Evolutionary conservation across 2,329 filamentous ascomycete genomes (phyloP).

Genomic region (Pezicula carpinea): DNA sequence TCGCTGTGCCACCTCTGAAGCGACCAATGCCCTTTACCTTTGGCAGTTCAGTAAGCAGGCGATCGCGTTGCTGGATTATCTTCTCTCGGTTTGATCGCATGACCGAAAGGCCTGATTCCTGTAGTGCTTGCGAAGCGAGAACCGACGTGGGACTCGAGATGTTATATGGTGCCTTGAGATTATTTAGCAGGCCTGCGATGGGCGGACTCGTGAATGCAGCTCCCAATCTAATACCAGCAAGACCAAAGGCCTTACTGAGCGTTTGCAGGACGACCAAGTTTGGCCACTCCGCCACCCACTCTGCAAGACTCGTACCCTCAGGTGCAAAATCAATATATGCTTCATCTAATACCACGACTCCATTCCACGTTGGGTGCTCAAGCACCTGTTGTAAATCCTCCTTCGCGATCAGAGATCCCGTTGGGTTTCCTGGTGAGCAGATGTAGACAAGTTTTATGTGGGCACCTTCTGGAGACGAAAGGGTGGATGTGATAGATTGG

Average conservation of each 20-base stretch:
- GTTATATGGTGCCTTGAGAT: slow-evolving; percentile 94
- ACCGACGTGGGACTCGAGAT: slow-evolving; percentile 83
- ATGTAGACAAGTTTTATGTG: slow-evolving; percentile 86
- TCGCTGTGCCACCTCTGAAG: slow-evolving; percentile 72
- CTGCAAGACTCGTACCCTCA: slow-evolving; percentile 73
- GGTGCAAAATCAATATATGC: slow-evolving; percentile 94
- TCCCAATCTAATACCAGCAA: slow-evolving; percentile 89
- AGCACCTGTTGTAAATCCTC: slow-evolving; percentile 69
- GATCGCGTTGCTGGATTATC: slow-evolving; percentile 72
- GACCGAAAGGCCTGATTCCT: slow-evolving; percentile 58
- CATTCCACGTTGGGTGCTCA: slow-evolving; percentile 89
- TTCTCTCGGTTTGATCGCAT: slow-evolving; percentile 69
- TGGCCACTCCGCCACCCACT: slow-evolving; percentile 88
- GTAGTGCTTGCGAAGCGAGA: slow-evolving; percentile 70
- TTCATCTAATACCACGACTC: slow-evolving; percentile 88
- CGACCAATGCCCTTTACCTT: slow-evolving; percentile 72
- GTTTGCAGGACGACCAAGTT: slow-evolving; percentile 99
- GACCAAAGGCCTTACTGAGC: slow-evolving; percentile 93
- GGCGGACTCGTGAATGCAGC: slow-evolving; percentile 73
- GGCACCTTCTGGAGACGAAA: slow-evolving; percentile 52
- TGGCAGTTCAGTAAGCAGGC: slow-evolving; percentile 69
- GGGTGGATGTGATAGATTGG: slow-evolving; percentile 58
- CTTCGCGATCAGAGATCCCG: slow-evolving; percentile 73
- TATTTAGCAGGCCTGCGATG: slow-evolving; percentile 80
- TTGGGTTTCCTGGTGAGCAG: slow-evolving; percentile 94